These are phyloP conservation scores for Microsporum audouinii DNA, from an alignment of 2,329 filamentous ascomycete genomes.

Conservation along the genomic window DNA sequence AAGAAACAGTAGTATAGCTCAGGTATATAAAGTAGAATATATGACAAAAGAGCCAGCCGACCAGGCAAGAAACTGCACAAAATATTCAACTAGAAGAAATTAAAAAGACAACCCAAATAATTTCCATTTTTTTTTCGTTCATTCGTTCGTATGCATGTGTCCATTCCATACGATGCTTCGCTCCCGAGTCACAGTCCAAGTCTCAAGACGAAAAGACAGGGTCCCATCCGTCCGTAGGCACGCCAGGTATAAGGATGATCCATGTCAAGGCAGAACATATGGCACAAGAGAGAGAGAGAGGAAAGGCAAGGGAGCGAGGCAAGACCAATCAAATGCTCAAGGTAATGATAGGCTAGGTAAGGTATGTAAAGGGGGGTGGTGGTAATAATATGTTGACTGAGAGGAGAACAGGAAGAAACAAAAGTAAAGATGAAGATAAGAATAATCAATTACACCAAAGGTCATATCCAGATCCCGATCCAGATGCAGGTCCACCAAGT, in stretches of 20 bases:
- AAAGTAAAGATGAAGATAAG: not conserved
- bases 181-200: not conserved
- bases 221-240: not conserved
- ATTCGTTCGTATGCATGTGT: not conserved
- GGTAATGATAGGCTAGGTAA: not conserved
- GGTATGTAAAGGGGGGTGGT: not conserved
- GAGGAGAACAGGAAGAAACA: not conserved
- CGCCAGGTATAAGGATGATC: not conserved
- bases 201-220: not conserved
- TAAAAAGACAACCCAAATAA: not conserved
- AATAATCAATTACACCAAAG: not conserved
- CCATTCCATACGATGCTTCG: not conserved
- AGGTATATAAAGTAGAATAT: not conserved
- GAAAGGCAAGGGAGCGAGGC: not conserved
- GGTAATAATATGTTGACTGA: not conserved
- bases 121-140: not conserved
- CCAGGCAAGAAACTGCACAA: not conserved
- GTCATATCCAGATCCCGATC: not conserved
- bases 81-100: not conserved
- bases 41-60: not conserved
- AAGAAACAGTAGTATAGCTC: not conserved
- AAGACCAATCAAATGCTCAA: not conserved
- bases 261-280: not conserved
- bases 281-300: not conserved
- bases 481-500: slow-evolving; percentile 3